A percentile compares a stretch with the other conserved stretches of the same genome.
These are phyloP conservation scores for Pythium monospermum DNA, from an alignment of 352 stramenopile species.

Conservation along the genomic window DNA sequence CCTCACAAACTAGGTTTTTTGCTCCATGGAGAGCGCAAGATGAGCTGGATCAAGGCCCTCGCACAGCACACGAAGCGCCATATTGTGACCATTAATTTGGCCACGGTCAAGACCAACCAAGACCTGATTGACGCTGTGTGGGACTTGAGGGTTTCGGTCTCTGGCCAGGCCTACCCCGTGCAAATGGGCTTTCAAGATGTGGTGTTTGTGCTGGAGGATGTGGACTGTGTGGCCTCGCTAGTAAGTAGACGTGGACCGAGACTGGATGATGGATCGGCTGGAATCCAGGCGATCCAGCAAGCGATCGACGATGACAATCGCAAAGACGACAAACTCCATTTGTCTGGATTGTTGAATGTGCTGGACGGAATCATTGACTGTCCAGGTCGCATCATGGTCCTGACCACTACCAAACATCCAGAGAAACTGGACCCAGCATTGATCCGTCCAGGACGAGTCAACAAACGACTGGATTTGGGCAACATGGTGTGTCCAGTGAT, in stretches of 20 bases:
- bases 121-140: constrained; percentile 74
- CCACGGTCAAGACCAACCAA: constrained; percentile 73
- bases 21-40: constrained; percentile 88
- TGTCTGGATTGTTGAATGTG: constrained; percentile 84
- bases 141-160: constrained; percentile 51
- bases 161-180: constrained; percentile 52
- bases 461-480: constrained; percentile 74
- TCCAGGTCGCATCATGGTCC: constrained; percentile 86
- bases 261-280: not conserved
- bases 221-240: constrained; percentile 73
- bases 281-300: not conserved
- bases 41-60: constrained; percentile 84
- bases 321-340: constrained; percentile 43
- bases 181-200: constrained; percentile 70
- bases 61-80: constrained; percentile 68
- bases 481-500: constrained; percentile 39
- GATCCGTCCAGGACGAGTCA: constrained; percentile 83
- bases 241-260: constrained; percentile 35
- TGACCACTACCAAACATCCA: constrained; percentile 92
- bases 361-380: constrained; percentile 88
- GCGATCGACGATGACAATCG: constrained; percentile 23
- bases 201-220: constrained; percentile 89
- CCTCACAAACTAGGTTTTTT: constrained; percentile 87
- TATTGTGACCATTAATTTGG: constrained; percentile 66
- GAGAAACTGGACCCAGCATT: constrained; percentile 89